Base-by-base conservation (phyloP, 257 asterid genomes). In the Salvia rosmarinus region DNA sequence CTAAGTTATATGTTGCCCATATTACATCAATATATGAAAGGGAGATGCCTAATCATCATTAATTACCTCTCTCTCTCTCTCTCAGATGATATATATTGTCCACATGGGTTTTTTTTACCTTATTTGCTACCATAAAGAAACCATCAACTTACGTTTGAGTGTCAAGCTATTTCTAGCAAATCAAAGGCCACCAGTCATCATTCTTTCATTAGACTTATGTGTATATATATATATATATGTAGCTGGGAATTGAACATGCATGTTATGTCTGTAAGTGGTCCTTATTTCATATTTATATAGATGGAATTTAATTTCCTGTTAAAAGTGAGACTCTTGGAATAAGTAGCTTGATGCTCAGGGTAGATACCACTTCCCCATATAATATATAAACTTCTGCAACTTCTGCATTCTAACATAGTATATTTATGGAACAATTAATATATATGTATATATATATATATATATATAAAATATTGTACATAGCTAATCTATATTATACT, bases 121-220 rank as follows among this genome's bases (percentile, higher is more conserved):
- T 52, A 68, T 72, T 62, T 72, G 55, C 57, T 35, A 32, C 23
- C 21, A 32, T 51, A 30, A 12, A 43, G 12, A 35, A 43, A 21
- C 37, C 25, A 39, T 28, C 25, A 68, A 59, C 56, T 40, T 49
- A 16, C 51, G 72, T 40, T 40, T 54, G 54, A 37, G 70, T 1
- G 71, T n/a, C 57, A 17, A 17, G 21, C 69, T 75, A 58, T 68
- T 54, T 43, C 21, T 66, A 32, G 78, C 61, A 3, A 74, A 62
- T 9, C 17, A 61, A 56, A 59, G 39, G 35, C 28, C 17, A 23
- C 11, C 13, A 67, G 43, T 50, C 61, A 64, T 54, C 66, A 56
- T 63, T 72, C 57, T 64, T 63, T 52, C 39, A 57, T 9, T 4
- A 17, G 1, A 37, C 28, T 4, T 17, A 1, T 2, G 39, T 5